phyloP scores from a whole-genome alignment of 345 rosid species.

The Moricandia moricandioides region DNA sequence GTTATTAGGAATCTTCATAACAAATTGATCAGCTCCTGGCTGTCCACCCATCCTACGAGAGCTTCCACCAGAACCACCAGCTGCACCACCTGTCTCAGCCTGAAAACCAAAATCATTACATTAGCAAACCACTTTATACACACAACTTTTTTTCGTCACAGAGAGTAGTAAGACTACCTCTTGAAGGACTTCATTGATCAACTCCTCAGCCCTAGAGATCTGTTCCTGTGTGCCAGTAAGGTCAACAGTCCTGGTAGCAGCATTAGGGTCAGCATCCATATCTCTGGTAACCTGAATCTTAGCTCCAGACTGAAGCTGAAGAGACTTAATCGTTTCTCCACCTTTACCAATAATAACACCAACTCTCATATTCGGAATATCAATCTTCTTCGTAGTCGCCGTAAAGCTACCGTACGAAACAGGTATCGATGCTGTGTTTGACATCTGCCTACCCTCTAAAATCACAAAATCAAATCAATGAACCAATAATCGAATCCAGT shows the following conservation, averaged over 20 bases:
- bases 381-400: conserved; percentile 79
- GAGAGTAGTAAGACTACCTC: conserved; percentile 35
- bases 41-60: conserved; percentile 76
- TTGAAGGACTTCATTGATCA: conserved; percentile 88
- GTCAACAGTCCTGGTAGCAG: conserved; percentile 69
- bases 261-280: conserved; percentile 83
- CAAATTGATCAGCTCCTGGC: conserved; percentile 70
- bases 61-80: conserved; percentile 50
- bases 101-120: conserved; percentile 26
- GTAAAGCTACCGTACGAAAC: conserved; percentile 67
- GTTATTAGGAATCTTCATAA: conserved; percentile 77
- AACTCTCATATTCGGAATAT: conserved; percentile 86
- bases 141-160: background rate
- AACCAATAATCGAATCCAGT: too few relatives aligned
- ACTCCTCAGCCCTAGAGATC: conserved; percentile 82
- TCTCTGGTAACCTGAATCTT: conserved; percentile 98
- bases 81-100: conserved; percentile 94
- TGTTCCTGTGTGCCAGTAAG: conserved; percentile 79
- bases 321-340: conserved; percentile 95
- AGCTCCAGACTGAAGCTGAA: conserved; percentile 92
- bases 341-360: conserved; percentile 98
- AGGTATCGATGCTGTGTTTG: conserved; percentile 53
- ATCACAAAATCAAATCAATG: conserved; percentile 5
- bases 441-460: conserved; percentile 57
- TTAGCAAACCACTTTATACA: background rate